A percentile compares a stretch with the other conserved stretches of the same genome.
phyloP scores from a whole-genome alignment of 306 rosid species.

The Rubus idaeus region DNA sequence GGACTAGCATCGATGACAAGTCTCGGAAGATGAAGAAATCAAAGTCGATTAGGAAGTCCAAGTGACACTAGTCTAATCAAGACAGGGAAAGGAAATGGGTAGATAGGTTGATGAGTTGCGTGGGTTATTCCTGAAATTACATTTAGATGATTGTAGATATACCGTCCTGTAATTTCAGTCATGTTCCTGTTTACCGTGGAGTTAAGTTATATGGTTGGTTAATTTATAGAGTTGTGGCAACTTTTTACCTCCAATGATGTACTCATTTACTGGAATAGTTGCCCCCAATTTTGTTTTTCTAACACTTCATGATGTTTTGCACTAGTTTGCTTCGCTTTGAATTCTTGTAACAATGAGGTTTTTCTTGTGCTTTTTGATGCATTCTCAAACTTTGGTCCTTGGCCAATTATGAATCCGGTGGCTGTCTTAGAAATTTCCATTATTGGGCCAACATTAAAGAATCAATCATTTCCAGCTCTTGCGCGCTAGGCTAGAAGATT shows the following conservation, averaged over 20 bases:
- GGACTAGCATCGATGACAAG: conserved; percentile 66
- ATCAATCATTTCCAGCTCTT: neutral
- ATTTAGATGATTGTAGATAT: conserved; percentile 35
- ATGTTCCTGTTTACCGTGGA: neutral
- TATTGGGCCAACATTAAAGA: neutral
- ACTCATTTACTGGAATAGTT: neutral
- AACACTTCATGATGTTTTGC: neutral
- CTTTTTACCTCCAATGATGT: neutral
- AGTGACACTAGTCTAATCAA: conserved; percentile 23
- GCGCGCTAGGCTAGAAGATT: too few relatives aligned
- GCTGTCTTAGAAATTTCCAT: neutral
- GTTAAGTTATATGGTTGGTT: conserved; percentile 17
- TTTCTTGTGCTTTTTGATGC: neutral
- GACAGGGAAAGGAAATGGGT: neutral
- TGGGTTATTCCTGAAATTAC: conserved; percentile 7
- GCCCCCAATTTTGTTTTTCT: conserved; percentile 27
- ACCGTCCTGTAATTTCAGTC: conserved; percentile 21
- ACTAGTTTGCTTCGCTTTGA: neutral
- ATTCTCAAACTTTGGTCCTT: neutral
- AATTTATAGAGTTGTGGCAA: conserved; percentile 14
- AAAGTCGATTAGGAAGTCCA: conserved; percentile 64
- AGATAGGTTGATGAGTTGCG: conserved; percentile 12
- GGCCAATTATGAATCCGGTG: neutral
- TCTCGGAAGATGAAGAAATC: conserved; percentile 66
- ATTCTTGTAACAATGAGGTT: neutral